Conservation (phyloP, 768 basidiomycete genomes). For the Amanita pallidorosea region DNA sequence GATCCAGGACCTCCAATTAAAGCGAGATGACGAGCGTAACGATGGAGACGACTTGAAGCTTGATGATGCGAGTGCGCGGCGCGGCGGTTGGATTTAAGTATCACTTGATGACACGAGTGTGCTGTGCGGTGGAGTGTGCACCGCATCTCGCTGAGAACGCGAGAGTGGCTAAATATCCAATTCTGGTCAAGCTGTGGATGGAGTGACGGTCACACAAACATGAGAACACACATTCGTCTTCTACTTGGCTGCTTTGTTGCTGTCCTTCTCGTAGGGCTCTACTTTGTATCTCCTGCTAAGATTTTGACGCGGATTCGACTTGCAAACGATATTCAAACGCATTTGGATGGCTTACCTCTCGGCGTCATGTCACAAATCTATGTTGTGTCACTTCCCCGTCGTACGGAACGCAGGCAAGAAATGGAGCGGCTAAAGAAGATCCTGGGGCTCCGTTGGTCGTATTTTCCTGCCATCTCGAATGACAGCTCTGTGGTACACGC, state of each 20-base stretch:
- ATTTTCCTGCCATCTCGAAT: constrained; percentile 37
- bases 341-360: constrained; percentile 13
- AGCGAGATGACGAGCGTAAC: too few relatives aligned
- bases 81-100: too few relatives aligned
- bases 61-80: too few relatives aligned
- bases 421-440: constrained; percentile 44
- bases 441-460: constrained; percentile 42
- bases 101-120: too few relatives aligned
- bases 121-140: too few relatives aligned
- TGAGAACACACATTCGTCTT: neutral
- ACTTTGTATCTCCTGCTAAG: neutral
- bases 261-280: neutral
- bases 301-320: neutral
- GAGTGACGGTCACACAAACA: too few relatives aligned
- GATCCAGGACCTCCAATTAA: too few relatives aligned
- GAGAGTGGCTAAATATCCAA: too few relatives aligned
- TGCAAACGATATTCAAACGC: neutral
- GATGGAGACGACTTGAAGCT: too few relatives aligned
- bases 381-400: constrained; percentile 48
- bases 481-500: constrained; percentile 24
- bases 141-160: too few relatives aligned
- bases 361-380: constrained; percentile 34
- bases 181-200: too few relatives aligned
- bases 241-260: neutral
- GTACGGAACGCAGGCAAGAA: constrained; percentile 41